Base-by-base conservation (phyloP, 2,329 filamentous ascomycete genomes). In the Teratosphaeria nubilosa region DNA sequence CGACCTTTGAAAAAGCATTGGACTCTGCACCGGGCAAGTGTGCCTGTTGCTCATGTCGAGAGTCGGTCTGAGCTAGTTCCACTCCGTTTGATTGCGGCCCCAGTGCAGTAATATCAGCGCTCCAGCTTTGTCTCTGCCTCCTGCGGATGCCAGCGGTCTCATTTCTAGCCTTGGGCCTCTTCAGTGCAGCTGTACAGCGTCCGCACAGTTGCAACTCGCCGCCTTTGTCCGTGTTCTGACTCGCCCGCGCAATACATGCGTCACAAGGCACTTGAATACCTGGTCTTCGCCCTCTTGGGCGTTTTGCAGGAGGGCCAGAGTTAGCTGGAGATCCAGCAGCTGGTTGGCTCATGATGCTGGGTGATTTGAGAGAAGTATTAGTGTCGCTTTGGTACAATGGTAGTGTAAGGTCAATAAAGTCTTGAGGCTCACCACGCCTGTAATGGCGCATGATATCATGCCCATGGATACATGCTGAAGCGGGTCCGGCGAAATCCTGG, bases 221-320 rank as follows among this genome's bases (percentile, higher is more conserved):
- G n/a, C 51, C 51, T 27, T 58, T 58, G 45, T 58, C 55, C 16
- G 55, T 30, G 5, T 37, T 54, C 24, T 55, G 51, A 55, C 65
- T 68, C n/a, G 65, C 65, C n/a, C 65, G 61, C 50, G 56, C 55
- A 22, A 68, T 66, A 56, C 65, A 68, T 1, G 65, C 61, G 34
- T 65, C 63, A 51, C 65, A 68, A 10, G 65, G 65, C 9, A 66
- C 63, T 54, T 60, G 60, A 22, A 56, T 51, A 2, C 53, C 55
- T 14, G 59, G 32, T 50, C 57, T 53, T 14, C 62, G 60, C n/a
- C 61, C 59, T 14, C 60, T 32, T 16, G 30, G 53, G 41, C 41
- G 41, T n/a, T 48, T 48, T 48, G 41, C 6, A 11, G 16, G 41
- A n/a, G n/a, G 41, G 20, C 9, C 41, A 25, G 55, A 14, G 6